A percentile compares a stretch with the other conserved stretches of the same genome.
Conservation (phyloP, 179 eudicot species). For the Gypsophila paniculata region DNA sequence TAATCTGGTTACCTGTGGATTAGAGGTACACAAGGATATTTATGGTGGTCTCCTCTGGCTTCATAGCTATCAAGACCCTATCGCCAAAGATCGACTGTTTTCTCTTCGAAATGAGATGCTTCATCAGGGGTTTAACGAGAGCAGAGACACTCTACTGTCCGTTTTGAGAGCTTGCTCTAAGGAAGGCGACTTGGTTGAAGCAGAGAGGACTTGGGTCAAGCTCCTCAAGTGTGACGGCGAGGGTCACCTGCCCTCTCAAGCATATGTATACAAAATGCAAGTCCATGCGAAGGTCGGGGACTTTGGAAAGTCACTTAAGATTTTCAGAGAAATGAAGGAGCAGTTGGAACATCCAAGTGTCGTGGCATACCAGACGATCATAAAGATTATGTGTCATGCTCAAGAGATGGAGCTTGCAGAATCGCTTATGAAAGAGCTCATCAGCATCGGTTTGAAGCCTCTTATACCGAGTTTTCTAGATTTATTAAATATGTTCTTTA, state of each 20-base stretch:
- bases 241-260: conserved; percentile 57
- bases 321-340: conserved; percentile 61
- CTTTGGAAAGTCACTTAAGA: conserved; percentile 49
- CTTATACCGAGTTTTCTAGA: conserved; percentile 55
- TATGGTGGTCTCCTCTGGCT: conserved; percentile 89
- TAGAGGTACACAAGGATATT: conserved; percentile 68
- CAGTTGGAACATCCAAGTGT: conserved; percentile 36
- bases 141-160: conserved; percentile 64
- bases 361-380: conserved; percentile 63
- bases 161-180: conserved; percentile 78
- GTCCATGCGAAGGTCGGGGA: conserved; percentile 60
- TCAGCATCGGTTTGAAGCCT: conserved; percentile 61
- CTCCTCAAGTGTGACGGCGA: conserved; percentile 41
- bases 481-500: conserved; percentile 58
- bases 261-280: conserved; percentile 74
- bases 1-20: conserved; percentile 52
- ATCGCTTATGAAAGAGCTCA: conserved; percentile 67
- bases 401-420: conserved; percentile 56
- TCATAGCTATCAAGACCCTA: conserved; percentile 78
- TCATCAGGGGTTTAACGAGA: conserved; percentile 49
- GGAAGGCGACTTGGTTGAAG: conserved; percentile 68
- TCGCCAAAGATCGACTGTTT: conserved; percentile 62
- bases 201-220: conserved; percentile 64
- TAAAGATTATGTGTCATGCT: conserved; percentile 63
- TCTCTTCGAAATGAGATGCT: conserved; percentile 64